Evolutionary conservation across 257 asterid genomes (phyloP), one percentile per base, ranked within the genome.

Genomic region (Cruciata laevipes): DNA sequence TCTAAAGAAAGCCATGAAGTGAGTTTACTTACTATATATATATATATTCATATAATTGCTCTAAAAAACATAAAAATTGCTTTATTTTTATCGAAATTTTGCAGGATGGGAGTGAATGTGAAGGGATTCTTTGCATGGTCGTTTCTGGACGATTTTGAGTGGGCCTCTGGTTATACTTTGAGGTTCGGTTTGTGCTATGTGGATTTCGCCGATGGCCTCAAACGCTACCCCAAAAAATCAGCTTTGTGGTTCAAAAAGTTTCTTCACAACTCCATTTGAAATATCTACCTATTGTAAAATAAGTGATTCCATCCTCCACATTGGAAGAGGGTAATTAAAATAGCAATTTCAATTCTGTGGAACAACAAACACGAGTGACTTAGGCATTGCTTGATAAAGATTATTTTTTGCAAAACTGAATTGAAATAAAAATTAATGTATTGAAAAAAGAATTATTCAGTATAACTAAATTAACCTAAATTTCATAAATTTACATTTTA

Each of bases 121-220:
- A 83, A 83, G 75, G 91, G 91, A 0, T 81, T 75, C 12, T 65
- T 85, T n/a, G 70, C 77, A 13, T 83, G 91, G 88, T 71, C 86
- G 1, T 81, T 79, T 62, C 33, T 81, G 30, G 91, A 85, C 61
- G 61, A 40, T 47, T 77, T 73, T 37, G 84, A 81, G 67, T 83
- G 91, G 88, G 40, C 3, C 0, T 74, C 80, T 8, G 91, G 85
- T 44, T 85, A 73, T 52, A 77, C 73, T 3, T n/a, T 21, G 4
- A 73, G 69, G 9, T 81, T 77, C 20, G 88, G 86, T 1, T 53
- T 85, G 2, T 40, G 32, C 7, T 78, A 71, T 7, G 84, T 79
- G 66, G 88, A 83, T 33, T 78, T 68, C 51, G 47, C 74, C 0
- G 35, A 79, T 51, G 77, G 75, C 4, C 79, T 81, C 17, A 75